phyloP scores from a whole-genome alignment of 192 early-diverging fungal species.

The Coemansia sp. region DNA sequence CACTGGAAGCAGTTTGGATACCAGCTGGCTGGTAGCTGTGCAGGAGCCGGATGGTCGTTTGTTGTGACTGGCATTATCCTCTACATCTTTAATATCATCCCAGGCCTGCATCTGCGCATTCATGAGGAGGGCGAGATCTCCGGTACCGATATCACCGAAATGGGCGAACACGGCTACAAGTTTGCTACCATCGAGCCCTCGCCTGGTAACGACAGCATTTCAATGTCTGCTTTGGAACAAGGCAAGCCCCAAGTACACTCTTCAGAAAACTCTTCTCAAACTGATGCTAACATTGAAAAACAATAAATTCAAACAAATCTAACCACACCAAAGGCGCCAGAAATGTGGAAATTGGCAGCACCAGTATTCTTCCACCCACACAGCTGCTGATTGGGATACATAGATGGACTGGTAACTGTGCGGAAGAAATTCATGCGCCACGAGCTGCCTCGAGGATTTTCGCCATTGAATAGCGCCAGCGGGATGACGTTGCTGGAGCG shows the following conservation, averaged over 20 bases:
- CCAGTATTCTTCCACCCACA: constrained; percentile 50
- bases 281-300: constrained; percentile 25
- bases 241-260: constrained; percentile 14
- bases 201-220: constrained; percentile 12
- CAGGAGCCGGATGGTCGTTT: constrained; percentile 76
- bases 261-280: constrained; percentile 19
- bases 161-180: constrained; percentile 71
- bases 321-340: constrained; percentile 35
- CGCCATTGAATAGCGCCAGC: constrained; percentile 50
- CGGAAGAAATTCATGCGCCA: constrained; percentile 58
- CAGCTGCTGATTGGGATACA: constrained; percentile 48
- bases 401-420: constrained; percentile 33
- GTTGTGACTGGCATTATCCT: constrained; percentile 71
- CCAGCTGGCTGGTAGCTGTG: constrained; percentile 71
- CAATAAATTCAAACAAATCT: constrained; percentile 9
- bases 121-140: constrained; percentile 68
- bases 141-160: constrained; percentile 79
- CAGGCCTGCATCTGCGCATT: constrained; percentile 72
- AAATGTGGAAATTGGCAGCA: constrained; percentile 50
- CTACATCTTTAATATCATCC: constrained; percentile 67
- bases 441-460: constrained; percentile 30
- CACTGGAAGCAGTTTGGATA: constrained; percentile 77
- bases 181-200: constrained; percentile 41
- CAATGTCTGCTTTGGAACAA: constrained; percentile 22
- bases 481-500: constrained; percentile 28